A percentile compares a stretch with the other conserved stretches of the same genome.
Conservation (phyloP, 805 yeast species). For the Monosporozyma yasuniensis region DNA sequence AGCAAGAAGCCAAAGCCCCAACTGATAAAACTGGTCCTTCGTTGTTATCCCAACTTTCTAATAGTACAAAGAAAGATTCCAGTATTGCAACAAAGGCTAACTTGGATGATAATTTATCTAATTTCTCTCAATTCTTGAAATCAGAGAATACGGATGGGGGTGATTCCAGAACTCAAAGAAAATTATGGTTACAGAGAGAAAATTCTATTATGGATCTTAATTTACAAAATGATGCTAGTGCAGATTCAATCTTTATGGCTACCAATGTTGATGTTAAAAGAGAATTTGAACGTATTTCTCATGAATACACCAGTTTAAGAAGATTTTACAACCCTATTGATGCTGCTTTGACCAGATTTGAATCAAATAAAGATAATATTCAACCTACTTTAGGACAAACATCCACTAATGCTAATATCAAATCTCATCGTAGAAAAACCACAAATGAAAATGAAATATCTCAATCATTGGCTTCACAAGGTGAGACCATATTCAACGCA, state of each 20-base stretch:
- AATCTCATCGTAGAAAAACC: slow-evolving; percentile 2
- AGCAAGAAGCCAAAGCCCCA: not conserved
- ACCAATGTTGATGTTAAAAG: slow-evolving; percentile 52
- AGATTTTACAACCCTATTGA: slow-evolving; percentile 63
- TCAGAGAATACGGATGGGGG: slow-evolving; percentile 31
- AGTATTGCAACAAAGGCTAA: not conserved
- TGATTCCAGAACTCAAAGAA: slow-evolving; percentile 74
- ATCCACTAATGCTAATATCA: slow-evolving; percentile 2
- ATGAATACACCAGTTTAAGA: slow-evolving; percentile 63
- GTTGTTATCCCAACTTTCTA: slow-evolving; percentile 3
- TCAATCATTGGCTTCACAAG: not conserved
- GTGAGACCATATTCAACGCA: not conserved
- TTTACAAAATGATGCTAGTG: slow-evolving; percentile 20
- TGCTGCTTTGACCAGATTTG: slow-evolving; percentile 49
- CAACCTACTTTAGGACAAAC: not conserved
- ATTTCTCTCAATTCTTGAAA: slow-evolving; percentile 36
- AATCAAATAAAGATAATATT: slow-evolving; percentile 10
- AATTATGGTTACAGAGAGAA: slow-evolving; percentile 76
- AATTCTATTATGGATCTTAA: slow-evolving; percentile 54
- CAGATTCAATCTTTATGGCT: slow-evolving; percentile 31
- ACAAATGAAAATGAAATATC: not conserved
- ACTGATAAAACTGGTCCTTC: slow-evolving; percentile 1
- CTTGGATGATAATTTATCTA: slow-evolving; percentile 30
- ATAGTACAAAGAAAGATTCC: not conserved
- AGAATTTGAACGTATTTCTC: slow-evolving; percentile 69